Conservation (phyloP, 805 yeast species). For the Saturnispora silvae region DNA sequence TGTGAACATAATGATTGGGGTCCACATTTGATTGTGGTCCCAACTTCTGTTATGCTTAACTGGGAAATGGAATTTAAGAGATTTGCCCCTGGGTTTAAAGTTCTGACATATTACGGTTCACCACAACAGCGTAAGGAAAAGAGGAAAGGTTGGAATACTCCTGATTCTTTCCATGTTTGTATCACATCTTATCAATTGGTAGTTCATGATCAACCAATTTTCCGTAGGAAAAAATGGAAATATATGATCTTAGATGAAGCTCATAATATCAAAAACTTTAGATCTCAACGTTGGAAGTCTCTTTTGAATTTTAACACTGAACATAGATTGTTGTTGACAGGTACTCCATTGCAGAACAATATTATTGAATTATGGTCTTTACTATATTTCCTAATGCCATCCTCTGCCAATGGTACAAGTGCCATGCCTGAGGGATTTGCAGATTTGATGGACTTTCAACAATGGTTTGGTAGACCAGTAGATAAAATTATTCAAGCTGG, state of each 20-base stretch:
- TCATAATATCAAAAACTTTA: conserved; percentile 90
- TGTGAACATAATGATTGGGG: conserved; percentile 96
- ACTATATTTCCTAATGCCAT: conserved; percentile 91
- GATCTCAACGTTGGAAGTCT: conserved; percentile 97
- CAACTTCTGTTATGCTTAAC: conserved; percentile 92
- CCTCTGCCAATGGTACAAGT: conserved; percentile 42
- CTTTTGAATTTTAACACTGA: conserved; percentile 87
- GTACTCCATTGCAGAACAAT: conserved; percentile 95
- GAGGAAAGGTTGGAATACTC: conserved; percentile 95
- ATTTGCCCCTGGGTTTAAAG: conserved; percentile 96
- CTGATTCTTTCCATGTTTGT: conserved; percentile 91
- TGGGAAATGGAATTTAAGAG: conserved; percentile 99
- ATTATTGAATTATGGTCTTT: conserved; percentile 94
- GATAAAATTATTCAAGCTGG: conserved; percentile 83
- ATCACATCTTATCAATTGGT: conserved; percentile 95
- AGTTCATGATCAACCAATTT: conserved; percentile 93
- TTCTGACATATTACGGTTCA: conserved; percentile 89
- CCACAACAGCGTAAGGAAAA: conserved; percentile 95
- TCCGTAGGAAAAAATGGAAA: conserved; percentile 86
- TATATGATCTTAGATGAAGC: conserved; percentile 98
- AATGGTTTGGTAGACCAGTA: conserved; percentile 98
- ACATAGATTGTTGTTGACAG: conserved; percentile 78
- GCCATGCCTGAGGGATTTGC: conserved; percentile 95
- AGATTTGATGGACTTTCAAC: conserved; percentile 88
- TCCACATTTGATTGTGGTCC: conserved; percentile 93